These are phyloP conservation scores for Talaromyces ruber DNA, from an alignment of 495 filamentous ascomycete genomes.

Conservation along the genomic window DNA sequence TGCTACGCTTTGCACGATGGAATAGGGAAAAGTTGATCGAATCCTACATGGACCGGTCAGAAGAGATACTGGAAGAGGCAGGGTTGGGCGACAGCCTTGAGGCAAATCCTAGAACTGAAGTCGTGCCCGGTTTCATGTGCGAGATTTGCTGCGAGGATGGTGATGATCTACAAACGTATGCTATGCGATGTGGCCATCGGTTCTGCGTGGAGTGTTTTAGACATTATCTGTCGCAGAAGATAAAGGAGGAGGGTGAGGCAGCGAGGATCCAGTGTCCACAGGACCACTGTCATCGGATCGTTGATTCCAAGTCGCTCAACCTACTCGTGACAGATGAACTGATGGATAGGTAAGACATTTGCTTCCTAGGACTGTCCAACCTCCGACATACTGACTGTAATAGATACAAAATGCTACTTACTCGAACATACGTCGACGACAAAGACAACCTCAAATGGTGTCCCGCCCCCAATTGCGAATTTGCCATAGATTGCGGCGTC, in stretches of 20 bases:
- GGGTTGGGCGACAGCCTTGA: conserved; percentile 63
- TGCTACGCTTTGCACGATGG: conserved; percentile 84
- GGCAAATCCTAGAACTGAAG: conserved; percentile 56
- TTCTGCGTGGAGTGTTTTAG: conserved; percentile 91
- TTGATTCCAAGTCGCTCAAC: conserved; percentile 82
- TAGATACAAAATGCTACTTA: conserved; percentile 80
- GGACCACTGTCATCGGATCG: conserved; percentile 78
- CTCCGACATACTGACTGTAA: conserved; percentile 11
- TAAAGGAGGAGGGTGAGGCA: conserved; percentile 88
- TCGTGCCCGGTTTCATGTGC: conserved; percentile 71
- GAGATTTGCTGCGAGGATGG: conserved; percentile 95
- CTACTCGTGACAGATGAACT: conserved; percentile 70
- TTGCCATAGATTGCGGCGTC: conserved; percentile 79
- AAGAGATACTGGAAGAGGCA: conserved; percentile 72
- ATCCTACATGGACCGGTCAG: conserved; percentile 80
- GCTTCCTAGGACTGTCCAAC: background rate
- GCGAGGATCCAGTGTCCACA: conserved; percentile 90
- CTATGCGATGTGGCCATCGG: conserved; percentile 93
- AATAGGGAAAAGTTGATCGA: conserved; percentile 93
- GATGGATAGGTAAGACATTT: conserved; percentile 49
- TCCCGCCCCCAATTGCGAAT: conserved; percentile 89
- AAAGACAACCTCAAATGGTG: conserved; percentile 95
- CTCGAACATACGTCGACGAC: conserved; percentile 93
- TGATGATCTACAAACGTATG: conserved; percentile 72
- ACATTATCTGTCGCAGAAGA: conserved; percentile 86